Conservation (phyloP, 805 yeast species). For the Wickerhamiella hasegawae region DNA sequence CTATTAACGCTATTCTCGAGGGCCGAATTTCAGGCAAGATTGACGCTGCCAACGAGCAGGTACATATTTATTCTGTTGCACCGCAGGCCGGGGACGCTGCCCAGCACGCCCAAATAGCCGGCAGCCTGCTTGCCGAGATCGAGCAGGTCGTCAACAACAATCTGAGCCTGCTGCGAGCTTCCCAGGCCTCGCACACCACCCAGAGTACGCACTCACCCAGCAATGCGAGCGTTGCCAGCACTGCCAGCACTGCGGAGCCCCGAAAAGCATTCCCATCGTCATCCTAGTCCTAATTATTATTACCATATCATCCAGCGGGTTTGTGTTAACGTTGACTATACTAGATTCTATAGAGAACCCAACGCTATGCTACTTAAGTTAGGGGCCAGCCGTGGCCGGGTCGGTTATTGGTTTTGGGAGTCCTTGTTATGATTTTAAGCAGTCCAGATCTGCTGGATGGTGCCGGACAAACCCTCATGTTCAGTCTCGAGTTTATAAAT, state of each 20-base stretch:
- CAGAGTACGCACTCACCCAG: too few species aligned
- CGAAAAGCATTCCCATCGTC: background rate
- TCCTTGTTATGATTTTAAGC: too few species aligned
- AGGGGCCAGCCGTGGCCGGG: background rate
- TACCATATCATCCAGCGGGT: too few species aligned
- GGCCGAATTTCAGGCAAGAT: conserved; percentile 4
- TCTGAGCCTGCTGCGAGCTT: background rate
- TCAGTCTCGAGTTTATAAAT: conserved; percentile 61
- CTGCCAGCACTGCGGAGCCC: background rate
- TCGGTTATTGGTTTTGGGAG: too few species aligned
- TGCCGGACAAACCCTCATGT: conserved; percentile 59
- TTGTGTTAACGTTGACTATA: too few species aligned
- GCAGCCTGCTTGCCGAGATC: conserved; percentile 1
- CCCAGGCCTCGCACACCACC: too few species aligned
- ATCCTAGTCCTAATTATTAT: too few species aligned
- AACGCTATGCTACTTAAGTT: too few species aligned
- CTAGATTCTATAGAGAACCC: too few species aligned
- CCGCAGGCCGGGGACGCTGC: conserved; percentile 1
- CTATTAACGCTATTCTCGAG: conserved; percentile 4
- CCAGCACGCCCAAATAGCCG: background rate
- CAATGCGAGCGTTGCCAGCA: background rate
- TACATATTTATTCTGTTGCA: conserved; percentile 2
- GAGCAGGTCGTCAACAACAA: conserved; percentile 1
- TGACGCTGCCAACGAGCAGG: conserved; percentile 2
- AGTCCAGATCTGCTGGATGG: conserved; percentile 48